These are phyloP conservation scores for Millerozyma miso DNA, from an alignment of 805 yeast species.

Conservation along the genomic window DNA sequence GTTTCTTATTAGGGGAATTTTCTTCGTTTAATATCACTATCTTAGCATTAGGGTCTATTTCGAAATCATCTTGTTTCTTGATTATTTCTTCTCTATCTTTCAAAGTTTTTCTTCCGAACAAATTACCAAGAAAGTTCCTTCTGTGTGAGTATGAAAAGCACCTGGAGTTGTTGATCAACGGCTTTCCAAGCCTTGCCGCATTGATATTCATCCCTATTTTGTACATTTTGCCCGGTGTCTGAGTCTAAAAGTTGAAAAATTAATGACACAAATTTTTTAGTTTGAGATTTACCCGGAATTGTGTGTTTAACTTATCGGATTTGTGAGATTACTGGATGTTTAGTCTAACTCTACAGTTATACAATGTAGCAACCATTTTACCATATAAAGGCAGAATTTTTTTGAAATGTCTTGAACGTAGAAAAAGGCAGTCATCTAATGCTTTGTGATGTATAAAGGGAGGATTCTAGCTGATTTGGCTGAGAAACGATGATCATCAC, in stretches of 20 bases:
- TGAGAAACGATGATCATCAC: too few species aligned
- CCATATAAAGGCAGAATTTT: too few species aligned
- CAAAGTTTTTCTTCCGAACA: slow-evolving; percentile 30
- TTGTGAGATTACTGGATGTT: too few species aligned
- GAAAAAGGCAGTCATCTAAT: too few species aligned
- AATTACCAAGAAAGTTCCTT: slow-evolving; percentile 24
- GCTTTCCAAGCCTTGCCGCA: background rate
- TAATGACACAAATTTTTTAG: background rate
- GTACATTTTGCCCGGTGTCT: background rate
- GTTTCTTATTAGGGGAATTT: slow-evolving; percentile 29
- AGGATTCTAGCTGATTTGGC: too few species aligned
- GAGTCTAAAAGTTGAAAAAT: background rate
- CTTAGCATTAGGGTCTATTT: slow-evolving; percentile 26
- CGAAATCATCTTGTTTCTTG: slow-evolving; percentile 36
- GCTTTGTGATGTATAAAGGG: too few species aligned
- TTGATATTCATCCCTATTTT: background rate
- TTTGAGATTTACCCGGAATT: background rate
- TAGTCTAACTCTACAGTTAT: too few species aligned
- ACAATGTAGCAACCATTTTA: too few species aligned
- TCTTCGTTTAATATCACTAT: slow-evolving; percentile 32
- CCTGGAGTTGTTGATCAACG: background rate
- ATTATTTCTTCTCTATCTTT: slow-evolving; percentile 32
- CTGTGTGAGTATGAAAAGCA: slow-evolving; percentile 9
- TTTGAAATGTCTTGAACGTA: too few species aligned
- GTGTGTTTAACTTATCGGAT: too few species aligned